phyloP scores from a whole-genome alignment of 176 grass and related monocot genomes.

The Alopecurus myosuroides region DNA sequence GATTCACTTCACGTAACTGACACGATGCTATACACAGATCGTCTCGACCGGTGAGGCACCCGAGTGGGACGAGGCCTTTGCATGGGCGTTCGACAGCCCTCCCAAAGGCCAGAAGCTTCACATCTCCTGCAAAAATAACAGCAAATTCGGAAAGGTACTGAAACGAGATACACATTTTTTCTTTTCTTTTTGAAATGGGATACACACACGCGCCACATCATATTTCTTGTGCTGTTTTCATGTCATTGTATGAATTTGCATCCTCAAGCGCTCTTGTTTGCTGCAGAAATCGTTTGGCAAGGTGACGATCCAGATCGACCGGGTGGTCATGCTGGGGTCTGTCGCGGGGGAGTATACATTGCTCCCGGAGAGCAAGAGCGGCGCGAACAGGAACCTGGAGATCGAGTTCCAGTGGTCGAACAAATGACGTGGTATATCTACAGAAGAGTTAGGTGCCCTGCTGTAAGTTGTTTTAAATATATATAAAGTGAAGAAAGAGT shows the following conservation, averaged over 20 bases:
- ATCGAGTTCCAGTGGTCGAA: conserved; percentile 99
- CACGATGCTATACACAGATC: conserved; percentile 36
- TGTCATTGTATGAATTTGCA: not conserved
- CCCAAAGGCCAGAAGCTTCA: conserved; percentile 99
- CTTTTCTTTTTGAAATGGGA: too few relatives aligned
- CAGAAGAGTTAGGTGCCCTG: conserved; percentile 12
- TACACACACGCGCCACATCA: not conserved
- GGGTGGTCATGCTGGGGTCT: conserved; percentile 97
- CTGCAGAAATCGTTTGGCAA: conserved; percentile 95
- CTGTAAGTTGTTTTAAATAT: conserved; percentile 39
- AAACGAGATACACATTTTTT: not conserved
- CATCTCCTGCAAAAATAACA: conserved; percentile 99
- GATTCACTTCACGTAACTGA: conserved; percentile 12
- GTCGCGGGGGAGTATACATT: conserved; percentile 91
- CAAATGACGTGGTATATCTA: conserved; percentile 64
- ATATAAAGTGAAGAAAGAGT: conserved; percentile 34
- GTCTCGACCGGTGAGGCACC: conserved; percentile 82
- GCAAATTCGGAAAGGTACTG: conserved; percentile 96
- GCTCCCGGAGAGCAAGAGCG: conserved; percentile 95
- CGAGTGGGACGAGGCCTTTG: conserved; percentile 98
- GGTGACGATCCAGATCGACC: conserved; percentile 95
- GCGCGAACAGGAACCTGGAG: conserved; percentile 85
- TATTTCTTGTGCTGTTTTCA: not conserved
- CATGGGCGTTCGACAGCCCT: conserved; percentile 96
- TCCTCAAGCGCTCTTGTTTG: conserved; percentile 14